Evolutionary conservation across 768 basidiomycete species (phyloP), one percentile per base, ranked within the genome.

Genomic region (Phaffia australis): DNA sequence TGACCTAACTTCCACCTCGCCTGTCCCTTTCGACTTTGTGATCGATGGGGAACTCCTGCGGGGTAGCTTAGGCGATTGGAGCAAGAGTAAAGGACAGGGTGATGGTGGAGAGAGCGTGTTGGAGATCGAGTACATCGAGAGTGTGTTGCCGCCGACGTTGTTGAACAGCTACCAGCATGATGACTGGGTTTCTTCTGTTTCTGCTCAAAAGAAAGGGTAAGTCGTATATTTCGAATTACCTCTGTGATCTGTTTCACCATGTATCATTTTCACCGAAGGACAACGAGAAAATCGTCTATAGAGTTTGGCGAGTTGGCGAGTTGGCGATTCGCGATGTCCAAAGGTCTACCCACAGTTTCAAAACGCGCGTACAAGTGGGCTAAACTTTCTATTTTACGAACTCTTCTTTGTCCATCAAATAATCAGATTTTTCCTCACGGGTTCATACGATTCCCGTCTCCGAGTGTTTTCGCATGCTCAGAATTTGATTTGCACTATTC

Each of bases 11-110:
- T 55, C 74, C 68, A 49, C 62, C 69, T 59, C 83, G 63, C 84
- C 88, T 0, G 80, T 94, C 2, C 93, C 92, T 0, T 97, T 97
- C 74, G 93, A 99, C 76, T 98, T 97, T 76, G 77, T 99, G 55
- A 79, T 95, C 51, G 80, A 82, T 55, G 89, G 90, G n/a, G 84
- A 88, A 73, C 81, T 97, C 16, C 75, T 97, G 2, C 79, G 87
- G 56, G 80, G 82, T 0, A 84, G 80, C 30, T 74, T 99, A 30
- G 84, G 80, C 16, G 85, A 85, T 71, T 92, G 87, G 87, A 86
- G 85, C 68, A 71, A 79, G 5, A 84, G 84, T 71, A 82, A 85
- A 72, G 85, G 84, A 29, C 86, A 87, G 81, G 87, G 87, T 68
- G 59, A 81, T 15, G 27, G 27, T 71, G 2, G 69, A 86, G 89